phyloP scores from a whole-genome alignment of 371 early-diverging fungal species.

The Mortierella polycephala region DNA sequence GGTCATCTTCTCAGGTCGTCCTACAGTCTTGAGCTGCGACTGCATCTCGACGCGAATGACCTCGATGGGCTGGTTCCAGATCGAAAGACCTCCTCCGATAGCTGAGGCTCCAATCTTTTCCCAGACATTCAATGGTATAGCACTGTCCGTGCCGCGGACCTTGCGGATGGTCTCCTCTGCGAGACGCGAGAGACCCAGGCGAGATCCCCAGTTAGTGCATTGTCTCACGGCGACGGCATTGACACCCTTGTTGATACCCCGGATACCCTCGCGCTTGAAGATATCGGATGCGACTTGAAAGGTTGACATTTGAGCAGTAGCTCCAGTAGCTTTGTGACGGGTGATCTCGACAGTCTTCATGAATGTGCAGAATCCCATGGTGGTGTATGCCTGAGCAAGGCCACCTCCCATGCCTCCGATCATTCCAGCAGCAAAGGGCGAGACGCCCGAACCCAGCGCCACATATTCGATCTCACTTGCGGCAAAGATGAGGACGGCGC shows the following conservation, averaged over 20 bases:
- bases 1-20: constrained; percentile 90
- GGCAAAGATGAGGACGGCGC: constrained; percentile 95
- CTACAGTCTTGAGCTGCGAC: constrained; percentile 83
- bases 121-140: constrained; percentile 57
- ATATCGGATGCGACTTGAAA: constrained; percentile 88
- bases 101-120: constrained; percentile 85
- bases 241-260: constrained; percentile 96
- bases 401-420: constrained; percentile 94
- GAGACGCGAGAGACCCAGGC: constrained; percentile 91
- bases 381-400: constrained; percentile 93
- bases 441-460: constrained; percentile 65
- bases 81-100: constrained; percentile 89
- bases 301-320: constrained; percentile 76
- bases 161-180: constrained; percentile 81
- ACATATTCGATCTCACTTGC: constrained; percentile 92
- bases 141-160: constrained; percentile 59
- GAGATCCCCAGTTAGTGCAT: constrained; percentile 97
- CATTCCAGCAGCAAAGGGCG: constrained; percentile 81
- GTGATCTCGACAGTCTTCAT: constrained; percentile 99
- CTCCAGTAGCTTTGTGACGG: constrained; percentile 83
- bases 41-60: constrained; percentile 98
- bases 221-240: constrained; percentile 93
- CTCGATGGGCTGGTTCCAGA: constrained; percentile 98
- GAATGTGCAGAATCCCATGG: constrained; percentile 99
- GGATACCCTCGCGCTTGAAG: constrained; percentile 90